Conservation (phyloP, 176 grass and related monocot species). For the Rhynchospora pubera region DNA sequence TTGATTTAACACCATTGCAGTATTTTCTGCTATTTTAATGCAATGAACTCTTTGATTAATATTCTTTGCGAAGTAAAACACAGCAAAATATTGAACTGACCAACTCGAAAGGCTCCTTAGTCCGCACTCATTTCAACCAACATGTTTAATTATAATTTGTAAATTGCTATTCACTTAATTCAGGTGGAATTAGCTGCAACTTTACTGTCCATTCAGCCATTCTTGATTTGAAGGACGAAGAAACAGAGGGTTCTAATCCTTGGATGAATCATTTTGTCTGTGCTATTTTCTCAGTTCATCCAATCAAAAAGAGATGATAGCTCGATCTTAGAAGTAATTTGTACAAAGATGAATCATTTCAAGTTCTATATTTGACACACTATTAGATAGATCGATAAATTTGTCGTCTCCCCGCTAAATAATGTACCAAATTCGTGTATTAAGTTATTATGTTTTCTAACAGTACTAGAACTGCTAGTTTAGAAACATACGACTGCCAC, state of each 20-base stretch:
- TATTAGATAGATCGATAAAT: not conserved
- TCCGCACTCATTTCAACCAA: too few relatives aligned
- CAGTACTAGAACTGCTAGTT: too few relatives aligned
- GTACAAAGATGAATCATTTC: not conserved
- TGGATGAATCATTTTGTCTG: not conserved
- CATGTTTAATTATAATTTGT: not conserved
- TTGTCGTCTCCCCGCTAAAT: not conserved
- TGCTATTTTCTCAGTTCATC: not conserved
- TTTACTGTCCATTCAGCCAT: not conserved
- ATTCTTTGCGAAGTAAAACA: too few relatives aligned
- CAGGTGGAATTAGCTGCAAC: constrained; percentile 30
- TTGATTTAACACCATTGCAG: too few relatives aligned
- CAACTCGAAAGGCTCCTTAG: too few relatives aligned
- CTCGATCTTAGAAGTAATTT: not conserved
- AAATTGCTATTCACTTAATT: constrained; percentile 14
- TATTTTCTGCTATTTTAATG: too few relatives aligned
- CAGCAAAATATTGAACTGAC: too few relatives aligned
- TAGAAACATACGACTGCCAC: too few relatives aligned
- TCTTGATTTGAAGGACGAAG: constrained; percentile 29
- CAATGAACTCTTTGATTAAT: too few relatives aligned
- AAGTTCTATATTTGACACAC: not conserved
- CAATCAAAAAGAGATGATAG: not conserved
- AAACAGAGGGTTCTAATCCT: constrained; percentile 11
- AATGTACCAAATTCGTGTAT: not conserved
- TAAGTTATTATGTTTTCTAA: not conserved